These are phyloP conservation scores for Chrysosphaeria jannelii DNA, from an alignment of 2,329 filamentous ascomycete genomes.

Conservation along the genomic window DNA sequence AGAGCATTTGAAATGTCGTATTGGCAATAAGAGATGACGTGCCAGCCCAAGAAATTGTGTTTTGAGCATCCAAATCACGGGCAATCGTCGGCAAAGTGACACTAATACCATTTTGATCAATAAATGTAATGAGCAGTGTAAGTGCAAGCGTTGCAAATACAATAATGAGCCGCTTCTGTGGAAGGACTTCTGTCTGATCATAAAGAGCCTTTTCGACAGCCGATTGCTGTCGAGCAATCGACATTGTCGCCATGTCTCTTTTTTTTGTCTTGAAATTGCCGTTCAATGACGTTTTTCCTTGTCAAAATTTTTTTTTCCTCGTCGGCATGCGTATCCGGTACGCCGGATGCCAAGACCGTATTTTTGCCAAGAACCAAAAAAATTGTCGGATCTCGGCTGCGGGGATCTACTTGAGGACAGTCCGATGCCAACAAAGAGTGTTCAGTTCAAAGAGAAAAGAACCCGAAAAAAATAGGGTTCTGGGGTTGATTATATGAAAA, in stretches of 20 bases:
- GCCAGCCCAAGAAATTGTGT: constrained; percentile 24
- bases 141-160: constrained; percentile 21
- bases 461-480: no score
- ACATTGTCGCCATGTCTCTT: not conserved
- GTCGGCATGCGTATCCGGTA: not conserved
- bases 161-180: constrained; percentile 15
- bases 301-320: no score
- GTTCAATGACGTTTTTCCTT: not conserved
- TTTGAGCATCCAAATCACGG: constrained; percentile 13
- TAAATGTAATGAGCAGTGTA: constrained; percentile 21
- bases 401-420: no score
- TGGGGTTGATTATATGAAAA: no score
- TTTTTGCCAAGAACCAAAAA: not conserved
- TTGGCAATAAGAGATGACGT: constrained; percentile 22
- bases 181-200: constrained; percentile 23
- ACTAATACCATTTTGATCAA: constrained; percentile 25
- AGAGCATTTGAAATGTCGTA: constrained; percentile 32
- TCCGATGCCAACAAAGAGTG: no score
- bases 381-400: not conserved
- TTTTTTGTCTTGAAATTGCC: not conserved
- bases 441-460: no score
- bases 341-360: not conserved
- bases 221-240: constrained; percentile 2
- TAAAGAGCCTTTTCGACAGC: constrained; percentile 3
- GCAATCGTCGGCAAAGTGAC: constrained; percentile 17